phyloP scores from a whole-genome alignment of 1,284 basidiomycete genomes.

The Coniferiporia sulphurascens region DNA sequence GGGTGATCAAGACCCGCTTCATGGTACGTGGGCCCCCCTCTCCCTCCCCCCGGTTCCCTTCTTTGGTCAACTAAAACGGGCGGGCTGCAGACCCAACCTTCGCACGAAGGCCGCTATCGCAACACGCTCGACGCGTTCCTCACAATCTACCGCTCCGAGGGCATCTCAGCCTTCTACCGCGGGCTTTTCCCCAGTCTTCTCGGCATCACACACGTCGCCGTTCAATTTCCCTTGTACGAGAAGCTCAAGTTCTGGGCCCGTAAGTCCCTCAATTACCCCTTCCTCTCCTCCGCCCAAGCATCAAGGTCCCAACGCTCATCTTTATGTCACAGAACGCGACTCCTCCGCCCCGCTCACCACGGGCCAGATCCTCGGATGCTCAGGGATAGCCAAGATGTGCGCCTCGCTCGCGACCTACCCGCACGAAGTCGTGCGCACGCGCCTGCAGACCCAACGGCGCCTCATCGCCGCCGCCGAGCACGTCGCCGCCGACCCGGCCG shows the following conservation, averaged over 20 bases:
- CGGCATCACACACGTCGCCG: conserved; percentile 88
- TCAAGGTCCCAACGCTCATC: no score
- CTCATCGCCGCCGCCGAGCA: conserved; percentile 53
- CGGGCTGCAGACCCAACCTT: conserved; percentile 65
- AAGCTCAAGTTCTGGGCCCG: conserved; percentile 79
- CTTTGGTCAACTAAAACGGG: no score
- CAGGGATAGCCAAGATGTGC: conserved; percentile 88
- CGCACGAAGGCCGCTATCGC: conserved; percentile 70
- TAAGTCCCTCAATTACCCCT: conserved; percentile 39
- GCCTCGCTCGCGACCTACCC: conserved; percentile 93
- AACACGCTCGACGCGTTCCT: conserved; percentile 84
- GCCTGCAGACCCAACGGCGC: conserved; percentile 79
- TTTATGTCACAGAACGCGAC: conserved; percentile 39
- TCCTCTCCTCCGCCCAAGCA: conserved; percentile 1
- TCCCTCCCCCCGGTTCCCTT: no score
- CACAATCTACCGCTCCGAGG: conserved; percentile 85
- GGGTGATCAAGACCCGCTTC: conserved; percentile 97
- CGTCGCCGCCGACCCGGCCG: background rate
- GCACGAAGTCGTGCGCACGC: conserved; percentile 91
- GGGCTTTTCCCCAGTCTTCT: conserved; percentile 85
- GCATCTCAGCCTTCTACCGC: conserved; percentile 83
- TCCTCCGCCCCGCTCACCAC: conserved; percentile 59
- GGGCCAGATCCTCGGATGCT: conserved; percentile 77
- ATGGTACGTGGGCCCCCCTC: conserved; percentile 64
- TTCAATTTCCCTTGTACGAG: conserved; percentile 96